Percentiles rank a stretch among this genome's conserved stretches.
Evolutionary conservation across 1,139 yeast species (phyloP).

Genomic region (Pichia sp.): DNA sequence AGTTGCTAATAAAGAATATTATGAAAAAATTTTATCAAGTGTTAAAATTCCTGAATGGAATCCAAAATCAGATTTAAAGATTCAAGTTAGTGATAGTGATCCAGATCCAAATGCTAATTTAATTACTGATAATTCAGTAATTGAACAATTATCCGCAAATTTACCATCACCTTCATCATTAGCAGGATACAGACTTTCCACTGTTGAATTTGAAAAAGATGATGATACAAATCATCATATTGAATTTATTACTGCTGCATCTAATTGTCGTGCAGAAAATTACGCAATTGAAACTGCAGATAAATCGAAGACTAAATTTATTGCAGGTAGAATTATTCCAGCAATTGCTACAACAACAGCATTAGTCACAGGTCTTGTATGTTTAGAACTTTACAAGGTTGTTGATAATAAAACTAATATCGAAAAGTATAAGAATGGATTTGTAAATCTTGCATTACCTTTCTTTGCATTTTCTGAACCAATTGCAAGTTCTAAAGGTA

Average conservation of each 20-base stretch:
- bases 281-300: slow-evolving; percentile 80
- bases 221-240: slow-evolving; percentile 96
- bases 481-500: slow-evolving; percentile 72
- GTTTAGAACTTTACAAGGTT: slow-evolving; percentile 87
- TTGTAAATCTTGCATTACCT: slow-evolving; percentile 88
- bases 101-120: slow-evolving; percentile 68
- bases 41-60: slow-evolving; percentile 59
- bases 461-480: slow-evolving; percentile 98
- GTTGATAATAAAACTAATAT: slow-evolving; percentile 66
- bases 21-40: slow-evolving; percentile 43
- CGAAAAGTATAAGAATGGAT: slow-evolving; percentile 92
- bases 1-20: slow-evolving; percentile 38
- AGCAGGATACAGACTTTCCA: slow-evolving; percentile 79
- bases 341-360: slow-evolving; percentile 99
- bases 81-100: slow-evolving; percentile 85
- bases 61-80: slow-evolving; percentile 71
- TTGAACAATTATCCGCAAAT: slow-evolving; percentile 59
- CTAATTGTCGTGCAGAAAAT: slow-evolving; percentile 91
- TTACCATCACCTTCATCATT: slow-evolving; percentile 86
- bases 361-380: slow-evolving; percentile 88
- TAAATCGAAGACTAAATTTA: slow-evolving; percentile 68
- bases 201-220: slow-evolving; percentile 95
- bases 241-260: slow-evolving; percentile 94
- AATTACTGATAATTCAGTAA: slow-evolving; percentile 51
- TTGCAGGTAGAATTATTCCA: slow-evolving; percentile 93